A percentile compares a stretch with the other conserved stretches of the same genome.
Conservation (phyloP, 2,329 filamentous ascomycete genomes). For the Sporothrix dimorphospora region DNA sequence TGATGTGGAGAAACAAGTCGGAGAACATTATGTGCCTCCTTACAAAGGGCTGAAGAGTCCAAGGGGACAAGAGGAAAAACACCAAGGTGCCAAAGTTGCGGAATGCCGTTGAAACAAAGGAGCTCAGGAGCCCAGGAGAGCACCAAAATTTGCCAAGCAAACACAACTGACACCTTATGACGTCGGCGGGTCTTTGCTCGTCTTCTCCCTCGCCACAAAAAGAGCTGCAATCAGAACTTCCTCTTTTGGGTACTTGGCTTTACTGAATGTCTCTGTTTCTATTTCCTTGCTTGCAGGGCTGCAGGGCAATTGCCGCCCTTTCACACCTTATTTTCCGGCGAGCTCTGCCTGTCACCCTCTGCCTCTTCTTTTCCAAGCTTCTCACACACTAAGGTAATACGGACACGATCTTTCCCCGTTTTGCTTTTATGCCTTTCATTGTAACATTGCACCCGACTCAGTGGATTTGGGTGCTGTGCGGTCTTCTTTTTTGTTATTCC, state of each 20-base stretch:
- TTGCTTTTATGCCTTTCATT: background rate
- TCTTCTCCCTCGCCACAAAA: background rate
- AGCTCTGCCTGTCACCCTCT: background rate
- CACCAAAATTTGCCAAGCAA: background rate
- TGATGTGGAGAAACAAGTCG: slow-evolving; percentile 5
- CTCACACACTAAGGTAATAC: background rate
- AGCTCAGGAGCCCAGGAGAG: background rate
- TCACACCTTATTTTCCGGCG: background rate
- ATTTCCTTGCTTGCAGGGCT: background rate
- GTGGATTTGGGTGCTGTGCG: background rate
- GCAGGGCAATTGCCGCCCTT: slow-evolving; percentile 12
- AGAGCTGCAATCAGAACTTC: background rate
- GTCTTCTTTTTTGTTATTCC: too few relatives aligned
- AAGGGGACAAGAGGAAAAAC: background rate
- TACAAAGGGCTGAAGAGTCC: background rate
- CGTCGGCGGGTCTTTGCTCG: slow-evolving; percentile 10
- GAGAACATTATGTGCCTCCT: background rate
- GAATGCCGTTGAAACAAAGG: slow-evolving; percentile 20
- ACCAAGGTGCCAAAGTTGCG: background rate
- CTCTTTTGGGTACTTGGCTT: slow-evolving; percentile 1
- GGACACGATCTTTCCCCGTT: background rate
- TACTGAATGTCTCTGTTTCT: background rate
- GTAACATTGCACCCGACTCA: slow-evolving; percentile 15
- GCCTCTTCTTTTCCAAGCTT: background rate
- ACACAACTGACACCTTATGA: slow-evolving; percentile 6